These are phyloP conservation scores for Centrapalus pauciflorus DNA, from an alignment of 129 eudicot species.

Conservation along the genomic window DNA sequence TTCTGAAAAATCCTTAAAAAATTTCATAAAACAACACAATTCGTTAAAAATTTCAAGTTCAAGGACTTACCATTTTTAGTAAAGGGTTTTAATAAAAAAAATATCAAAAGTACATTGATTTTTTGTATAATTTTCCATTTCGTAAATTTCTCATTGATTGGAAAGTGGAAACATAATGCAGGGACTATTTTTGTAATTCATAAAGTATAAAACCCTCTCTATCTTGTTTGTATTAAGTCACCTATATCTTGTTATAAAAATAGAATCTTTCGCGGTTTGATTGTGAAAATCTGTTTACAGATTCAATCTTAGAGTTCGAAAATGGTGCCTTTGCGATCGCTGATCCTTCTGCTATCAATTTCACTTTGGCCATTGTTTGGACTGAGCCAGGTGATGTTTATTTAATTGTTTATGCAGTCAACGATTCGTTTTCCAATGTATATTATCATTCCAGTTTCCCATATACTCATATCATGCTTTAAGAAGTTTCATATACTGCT, in stretches of 20 bases:
- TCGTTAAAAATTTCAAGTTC: no score
- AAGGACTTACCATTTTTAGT: no score
- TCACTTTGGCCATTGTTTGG: constrained; percentile 13
- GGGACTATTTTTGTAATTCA: background rate
- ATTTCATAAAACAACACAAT: no score
- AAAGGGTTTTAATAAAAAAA: no score
- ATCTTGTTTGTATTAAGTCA: background rate
- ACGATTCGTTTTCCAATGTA: background rate
- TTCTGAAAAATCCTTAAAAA: no score
- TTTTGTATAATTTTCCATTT: no score
- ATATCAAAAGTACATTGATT: no score
- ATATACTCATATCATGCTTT: background rate
- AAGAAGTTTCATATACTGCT: background rate
- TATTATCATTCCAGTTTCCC: background rate
- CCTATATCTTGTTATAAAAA: background rate
- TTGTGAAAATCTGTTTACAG: constrained; percentile 6
- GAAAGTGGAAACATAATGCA: background rate
- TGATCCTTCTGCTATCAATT: constrained; percentile 17
- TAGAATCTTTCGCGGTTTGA: background rate
- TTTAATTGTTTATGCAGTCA: background rate
- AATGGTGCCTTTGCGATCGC: constrained; percentile 22
- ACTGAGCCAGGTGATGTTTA: constrained; percentile 25
- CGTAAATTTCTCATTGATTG: no score
- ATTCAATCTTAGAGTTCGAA: constrained; percentile 9
- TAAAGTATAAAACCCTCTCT: background rate